A percentile compares a stretch with the other conserved stretches of the same genome.
These are phyloP conservation scores for Echria macrotheca DNA, from an alignment of 495 filamentous ascomycete species.

Conservation along the genomic window DNA sequence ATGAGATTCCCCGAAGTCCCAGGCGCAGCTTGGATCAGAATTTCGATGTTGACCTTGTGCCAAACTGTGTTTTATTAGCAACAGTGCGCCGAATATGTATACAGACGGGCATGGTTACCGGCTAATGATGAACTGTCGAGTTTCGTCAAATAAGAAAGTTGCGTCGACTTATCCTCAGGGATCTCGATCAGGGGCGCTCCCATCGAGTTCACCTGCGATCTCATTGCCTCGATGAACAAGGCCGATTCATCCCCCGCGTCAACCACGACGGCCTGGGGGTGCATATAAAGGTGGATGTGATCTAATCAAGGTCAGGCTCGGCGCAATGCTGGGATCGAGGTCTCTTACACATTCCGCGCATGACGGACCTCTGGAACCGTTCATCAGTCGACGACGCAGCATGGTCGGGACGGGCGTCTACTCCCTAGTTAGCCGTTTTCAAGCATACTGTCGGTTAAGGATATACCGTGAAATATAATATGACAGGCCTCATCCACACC, in stretches of 20 bases:
- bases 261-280: slow-evolving; percentile 52
- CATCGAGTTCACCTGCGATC: slow-evolving; percentile 37
- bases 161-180: slow-evolving; percentile 52
- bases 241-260: slow-evolving; percentile 48
- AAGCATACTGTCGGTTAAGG: no score
- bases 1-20: slow-evolving; percentile 66
- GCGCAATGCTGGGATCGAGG: not conserved
- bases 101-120: slow-evolving; percentile 39
- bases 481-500: slow-evolving; percentile 50
- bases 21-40: slow-evolving; percentile 67
- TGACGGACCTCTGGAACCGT: slow-evolving; percentile 42
- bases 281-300: slow-evolving; percentile 51
- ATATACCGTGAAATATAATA: slow-evolving; percentile 50
- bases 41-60: slow-evolving; percentile 67
- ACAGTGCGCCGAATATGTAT: not conserved
- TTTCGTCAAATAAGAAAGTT: slow-evolving; percentile 68
- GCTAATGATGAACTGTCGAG: slow-evolving; percentile 66
- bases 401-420: slow-evolving; percentile 54
- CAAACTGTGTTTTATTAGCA: slow-evolving; percentile 50
- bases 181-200: slow-evolving; percentile 58
- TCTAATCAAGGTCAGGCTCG: slow-evolving; percentile 23
- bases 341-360: slow-evolving; percentile 38
- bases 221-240: slow-evolving; percentile 51
- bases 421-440: no score
- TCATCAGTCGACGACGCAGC: slow-evolving; percentile 41